Evolutionary conservation across 1,139 yeast species (phyloP), one percentile per base, ranked within the genome.

Genomic region (Blastobotrys capitulatus): DNA sequence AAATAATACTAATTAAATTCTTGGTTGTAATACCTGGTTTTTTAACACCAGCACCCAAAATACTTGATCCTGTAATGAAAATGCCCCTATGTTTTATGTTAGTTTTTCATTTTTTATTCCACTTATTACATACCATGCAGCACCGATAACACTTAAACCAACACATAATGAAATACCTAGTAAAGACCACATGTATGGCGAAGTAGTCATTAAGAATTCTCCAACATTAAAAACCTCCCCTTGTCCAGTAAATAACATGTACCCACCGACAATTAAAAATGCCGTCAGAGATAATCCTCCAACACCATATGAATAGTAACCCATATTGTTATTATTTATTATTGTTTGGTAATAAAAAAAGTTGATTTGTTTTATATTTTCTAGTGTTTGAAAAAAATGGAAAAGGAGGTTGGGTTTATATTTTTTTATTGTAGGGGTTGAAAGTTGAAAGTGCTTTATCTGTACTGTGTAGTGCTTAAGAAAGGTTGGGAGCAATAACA

Each of bases 131-230:
- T 58, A 64, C 97, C 98, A 92, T 12, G 98, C 98, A 18, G 98
- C 98, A 41, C 98, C 99, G 43, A 90, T 85, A 18, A 94, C 97
- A 49, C 95, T 83, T 54, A 94, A 77, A 13, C 98, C 97, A 61
- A 94, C 89, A 70, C 98, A 92, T 51, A 82, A 70, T n/a, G 86
- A 84, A 57, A 94, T 88, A 51, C 99, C 99, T 57, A 89, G 71
- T 57, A 80, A 79, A 20, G 97, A 97, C 98, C 98, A 94, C 83
- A 92, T 80, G 66, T 92, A 92, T 13, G 99, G 99, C 18, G 97
- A 88, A 1, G 95, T 83, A 34, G 84, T 74, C 59, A 83, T 80
- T 57, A 94, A 77, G 65, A 92, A 90, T 60, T 83, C 82, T 46
- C 98, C 98, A 52, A 90, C 80, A 66, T 90, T 86, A 75, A 92